These are phyloP conservation scores for Aspergillus versicolor DNA, from an alignment of 2,329 filamentous ascomycete genomes.

Conservation along the genomic window DNA sequence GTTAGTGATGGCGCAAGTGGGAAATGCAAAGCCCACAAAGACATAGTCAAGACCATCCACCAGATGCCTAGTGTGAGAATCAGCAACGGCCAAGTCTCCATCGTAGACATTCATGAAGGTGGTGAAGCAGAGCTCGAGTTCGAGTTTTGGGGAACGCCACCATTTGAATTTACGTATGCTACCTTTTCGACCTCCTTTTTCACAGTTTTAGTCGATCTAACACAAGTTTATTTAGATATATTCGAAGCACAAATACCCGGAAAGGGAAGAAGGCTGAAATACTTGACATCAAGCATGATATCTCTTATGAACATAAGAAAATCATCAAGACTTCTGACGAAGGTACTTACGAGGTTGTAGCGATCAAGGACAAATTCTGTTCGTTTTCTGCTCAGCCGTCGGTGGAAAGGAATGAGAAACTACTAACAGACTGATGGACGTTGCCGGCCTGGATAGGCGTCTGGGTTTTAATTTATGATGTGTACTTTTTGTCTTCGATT, in stretches of 20 bases:
- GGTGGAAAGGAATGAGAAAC: constrained; percentile 45
- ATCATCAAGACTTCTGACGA: constrained; percentile 83
- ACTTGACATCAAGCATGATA: constrained; percentile 86
- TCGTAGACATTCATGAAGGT: constrained; percentile 94
- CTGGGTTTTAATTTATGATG: constrained; percentile 16
- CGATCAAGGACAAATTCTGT: constrained; percentile 91
- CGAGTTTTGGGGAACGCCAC: constrained; percentile 91
- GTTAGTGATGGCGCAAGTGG: constrained; percentile 80
- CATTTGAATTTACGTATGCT: constrained; percentile 85
- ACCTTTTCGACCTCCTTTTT: not conserved
- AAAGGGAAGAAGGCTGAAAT: constrained; percentile 76
- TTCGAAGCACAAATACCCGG: constrained; percentile 78
- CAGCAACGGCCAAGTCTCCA: constrained; percentile 74
- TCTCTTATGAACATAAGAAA: constrained; percentile 78
- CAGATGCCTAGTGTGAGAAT: constrained; percentile 89
- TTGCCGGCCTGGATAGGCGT: constrained; percentile 12
- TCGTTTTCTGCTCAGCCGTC: constrained; percentile 74
- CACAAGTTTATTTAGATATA: constrained; percentile 57
- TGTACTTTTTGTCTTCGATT: constrained; percentile 17
- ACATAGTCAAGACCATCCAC: constrained; percentile 81
- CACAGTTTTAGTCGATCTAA: constrained; percentile 11
- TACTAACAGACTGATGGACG: constrained; percentile 31
- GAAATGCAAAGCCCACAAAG: constrained; percentile 77
- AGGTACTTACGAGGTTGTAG: constrained; percentile 95
- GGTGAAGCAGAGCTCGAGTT: constrained; percentile 91